phyloP scores from a whole-genome alignment of 1,284 basidiomycete species.

The Microbotryum lychnidis-dioicae region DNA sequence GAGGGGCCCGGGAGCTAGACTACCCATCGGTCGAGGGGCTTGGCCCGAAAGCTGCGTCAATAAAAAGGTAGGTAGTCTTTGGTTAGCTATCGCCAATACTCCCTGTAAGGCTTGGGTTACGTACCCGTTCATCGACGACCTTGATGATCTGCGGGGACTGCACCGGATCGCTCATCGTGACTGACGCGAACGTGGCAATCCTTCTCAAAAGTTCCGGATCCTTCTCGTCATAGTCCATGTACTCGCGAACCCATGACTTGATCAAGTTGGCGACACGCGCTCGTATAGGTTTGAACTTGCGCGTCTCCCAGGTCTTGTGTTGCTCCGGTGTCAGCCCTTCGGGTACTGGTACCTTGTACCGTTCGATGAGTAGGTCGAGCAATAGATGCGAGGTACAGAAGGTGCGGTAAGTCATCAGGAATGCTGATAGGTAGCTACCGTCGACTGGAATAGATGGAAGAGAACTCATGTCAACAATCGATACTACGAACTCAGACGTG shows the following conservation, averaged over 20 bases:
- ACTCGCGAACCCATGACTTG: conserved; percentile 43
- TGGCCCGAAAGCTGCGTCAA: conserved; percentile 24
- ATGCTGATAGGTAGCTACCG: conserved; percentile 76
- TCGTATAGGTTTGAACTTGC: conserved; percentile 83
- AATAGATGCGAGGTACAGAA: conserved; percentile 81
- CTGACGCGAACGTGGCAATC: conserved; percentile 38
- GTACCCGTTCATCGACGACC: conserved; percentile 39
- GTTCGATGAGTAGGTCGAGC: conserved; percentile 72
- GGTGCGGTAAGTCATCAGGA: conserved; percentile 94
- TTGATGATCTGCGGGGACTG: conserved; percentile 38
- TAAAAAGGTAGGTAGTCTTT: no score
- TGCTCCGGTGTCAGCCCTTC: conserved; percentile 58
- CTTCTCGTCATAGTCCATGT: conserved; percentile 41
- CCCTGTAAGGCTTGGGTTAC: background rate
- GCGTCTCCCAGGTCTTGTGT: conserved; percentile 68
- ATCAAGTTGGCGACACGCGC: conserved; percentile 48
- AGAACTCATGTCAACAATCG: conserved; percentile 25
- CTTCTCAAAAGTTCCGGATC: conserved; percentile 33
- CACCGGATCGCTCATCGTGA: conserved; percentile 36
- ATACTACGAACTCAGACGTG: background rate
- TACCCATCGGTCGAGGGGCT: conserved; percentile 36
- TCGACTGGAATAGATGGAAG: conserved; percentile 44
- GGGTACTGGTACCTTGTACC: conserved; percentile 75
- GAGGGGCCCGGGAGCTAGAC: conserved; percentile 41
- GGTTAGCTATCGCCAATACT: no score